Evolutionary conservation across 2,329 filamentous ascomycete species (phyloP).

Genomic region (Nemania sp.): DNA sequence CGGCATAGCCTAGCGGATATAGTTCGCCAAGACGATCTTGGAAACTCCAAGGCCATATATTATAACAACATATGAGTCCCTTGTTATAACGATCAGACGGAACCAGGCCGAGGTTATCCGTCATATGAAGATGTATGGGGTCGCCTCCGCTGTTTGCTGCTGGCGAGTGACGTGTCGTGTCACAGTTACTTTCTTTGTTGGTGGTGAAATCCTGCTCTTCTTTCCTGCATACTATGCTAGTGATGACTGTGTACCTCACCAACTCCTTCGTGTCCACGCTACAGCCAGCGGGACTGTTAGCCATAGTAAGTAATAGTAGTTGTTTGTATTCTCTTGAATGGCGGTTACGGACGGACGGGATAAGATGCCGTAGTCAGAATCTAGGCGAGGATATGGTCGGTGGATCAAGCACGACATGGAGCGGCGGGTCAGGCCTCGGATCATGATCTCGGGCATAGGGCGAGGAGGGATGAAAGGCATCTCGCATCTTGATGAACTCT

Average conservation of each 20-base stretch:
- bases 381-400: slow-evolving; percentile 5
- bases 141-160: slow-evolving; percentile 3
- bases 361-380: background rate
- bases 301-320: slow-evolving; percentile 5
- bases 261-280: too few relatives aligned
- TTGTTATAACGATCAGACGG: too few relatives aligned
- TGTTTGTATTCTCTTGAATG: background rate
- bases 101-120: background rate
- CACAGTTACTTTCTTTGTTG: too few relatives aligned
- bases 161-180: background rate
- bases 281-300: too few relatives aligned
- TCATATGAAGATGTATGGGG: too few relatives aligned
- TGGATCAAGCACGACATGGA: background rate
- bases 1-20: too few relatives aligned
- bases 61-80: too few relatives aligned
- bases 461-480: slow-evolving; percentile 5
- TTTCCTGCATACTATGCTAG: background rate
- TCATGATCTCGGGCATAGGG: slow-evolving; percentile 2
- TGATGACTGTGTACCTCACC: too few relatives aligned
- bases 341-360: background rate
- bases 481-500: background rate
- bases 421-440: slow-evolving; percentile 11
- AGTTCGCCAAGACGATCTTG: background rate
- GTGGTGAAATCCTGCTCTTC: background rate
- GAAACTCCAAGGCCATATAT: background rate